Evolutionary conservation across 1,139 yeast genomes (phyloP).

Genomic region (Yamadazyma membranifaciens): DNA sequence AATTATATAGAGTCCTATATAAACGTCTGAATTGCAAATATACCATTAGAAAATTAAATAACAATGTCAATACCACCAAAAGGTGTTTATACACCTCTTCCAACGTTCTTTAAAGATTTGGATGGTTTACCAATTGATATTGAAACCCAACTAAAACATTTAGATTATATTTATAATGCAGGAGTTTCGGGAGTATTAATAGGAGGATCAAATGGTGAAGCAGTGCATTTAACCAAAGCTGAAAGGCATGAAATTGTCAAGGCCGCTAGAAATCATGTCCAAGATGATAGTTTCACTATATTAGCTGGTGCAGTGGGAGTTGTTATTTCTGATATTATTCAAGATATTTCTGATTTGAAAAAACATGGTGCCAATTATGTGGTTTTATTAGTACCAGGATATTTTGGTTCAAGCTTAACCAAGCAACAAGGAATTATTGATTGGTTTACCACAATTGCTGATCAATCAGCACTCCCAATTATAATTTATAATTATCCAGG

Average conservation of each 20-base stretch:
- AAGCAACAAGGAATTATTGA: slow-evolving; percentile 41
- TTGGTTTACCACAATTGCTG: slow-evolving; percentile 44
- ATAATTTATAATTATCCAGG: slow-evolving; percentile 51
- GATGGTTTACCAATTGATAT: slow-evolving; percentile 27
- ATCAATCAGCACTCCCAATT: slow-evolving; percentile 39
- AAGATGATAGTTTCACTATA: slow-evolving; percentile 21
- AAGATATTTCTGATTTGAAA: slow-evolving; percentile 31
- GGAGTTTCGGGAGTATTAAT: slow-evolving; percentile 36
- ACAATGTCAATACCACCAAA: slow-evolving; percentile 14
- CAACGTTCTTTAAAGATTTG: slow-evolving; percentile 37
- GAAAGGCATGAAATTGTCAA: slow-evolving; percentile 37
- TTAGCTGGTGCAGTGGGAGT: slow-evolving; percentile 33
- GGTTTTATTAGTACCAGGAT: slow-evolving; percentile 43
- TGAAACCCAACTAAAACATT: slow-evolving; percentile 32
- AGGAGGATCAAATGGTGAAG: slow-evolving; percentile 46
- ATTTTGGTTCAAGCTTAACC: slow-evolving; percentile 37
- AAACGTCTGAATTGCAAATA: background rate
- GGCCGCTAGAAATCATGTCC: slow-evolving; percentile 31
- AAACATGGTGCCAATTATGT: slow-evolving; percentile 43
- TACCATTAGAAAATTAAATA: background rate
- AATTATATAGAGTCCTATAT: background rate
- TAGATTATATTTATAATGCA: slow-evolving; percentile 25
- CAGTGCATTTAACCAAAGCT: slow-evolving; percentile 39
- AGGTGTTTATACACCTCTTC: slow-evolving; percentile 37
- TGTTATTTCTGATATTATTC: slow-evolving; percentile 20